Evolutionary conservation across 2,329 filamentous ascomycete species (phyloP), one percentile per base, ranked within the genome.

Genomic region (Apiospora sp.): DNA sequence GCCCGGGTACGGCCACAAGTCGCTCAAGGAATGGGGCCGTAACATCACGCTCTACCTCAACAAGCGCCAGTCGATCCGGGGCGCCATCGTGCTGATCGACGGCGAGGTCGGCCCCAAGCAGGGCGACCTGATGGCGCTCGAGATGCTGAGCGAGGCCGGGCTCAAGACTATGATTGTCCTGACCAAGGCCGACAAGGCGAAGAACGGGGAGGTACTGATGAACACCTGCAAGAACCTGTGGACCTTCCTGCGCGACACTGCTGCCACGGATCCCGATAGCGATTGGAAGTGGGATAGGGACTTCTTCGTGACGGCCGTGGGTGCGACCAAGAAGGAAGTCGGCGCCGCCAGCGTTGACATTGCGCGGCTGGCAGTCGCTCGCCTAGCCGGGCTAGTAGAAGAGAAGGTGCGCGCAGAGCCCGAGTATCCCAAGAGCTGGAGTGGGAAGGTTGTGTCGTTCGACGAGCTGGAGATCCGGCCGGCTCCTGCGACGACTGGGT

Each of bases 111-210:
- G 85, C 19, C 80, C 89, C 1, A 86, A 87, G 74, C 79, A 82
- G 30, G 83, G 83, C 68, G 89, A 91, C 76, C 78, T 79, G 16
- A 82, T 84, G 80, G 82, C 87, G 73, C 78, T 91, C 46, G 78
- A 82, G 72, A 79, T 87, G 64, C 81, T 91, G 75, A 82, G 86
- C 69, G 80, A 84, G 68, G 81, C 83, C 4, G 83, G 83, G 13
- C 82, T 86, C 43, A 82, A 82, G 70, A 88, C 87, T 1, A 77
- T 85, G 8, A 84, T 90, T 1, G 84, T 90, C 5, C 78, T 91
- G 68, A 91, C 89, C 14, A 90, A 90, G 79, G 87, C 86, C 19
- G 89, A 91, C 76, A 90, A 89, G 77, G 79, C 76, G 67, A 81
- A 78, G 76, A 77, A 74, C 34, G 41, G 79, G 70, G 76, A 77